These are phyloP conservation scores for Phytomonas serpens DNA, from an alignment of 208 protist species.

Conservation along the genomic window DNA sequence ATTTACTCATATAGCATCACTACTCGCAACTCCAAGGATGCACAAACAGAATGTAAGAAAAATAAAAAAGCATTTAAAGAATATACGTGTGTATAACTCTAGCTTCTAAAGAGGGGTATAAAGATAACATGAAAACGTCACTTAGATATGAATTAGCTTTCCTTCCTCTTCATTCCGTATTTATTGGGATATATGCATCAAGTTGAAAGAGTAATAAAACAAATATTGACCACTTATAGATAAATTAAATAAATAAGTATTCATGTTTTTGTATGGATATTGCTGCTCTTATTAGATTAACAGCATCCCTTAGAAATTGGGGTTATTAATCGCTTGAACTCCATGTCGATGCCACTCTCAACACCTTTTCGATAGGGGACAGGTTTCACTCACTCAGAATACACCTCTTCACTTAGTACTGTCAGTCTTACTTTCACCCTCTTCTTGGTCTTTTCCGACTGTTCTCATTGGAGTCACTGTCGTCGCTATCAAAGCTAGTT, in stretches of 20 bases:
- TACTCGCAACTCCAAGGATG: not conserved
- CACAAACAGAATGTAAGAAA: not conserved
- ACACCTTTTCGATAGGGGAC: not conserved
- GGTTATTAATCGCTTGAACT: not conserved
- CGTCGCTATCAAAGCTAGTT: constrained; percentile 8
- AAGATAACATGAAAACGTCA: not conserved
- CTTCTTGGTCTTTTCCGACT: not conserved
- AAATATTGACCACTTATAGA: not conserved
- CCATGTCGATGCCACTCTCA: not conserved
- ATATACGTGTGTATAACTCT: not conserved
- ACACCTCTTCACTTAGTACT: not conserved
- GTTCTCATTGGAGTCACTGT: not conserved
- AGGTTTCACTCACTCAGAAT: not conserved
- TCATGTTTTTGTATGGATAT: not conserved
- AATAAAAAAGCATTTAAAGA: not conserved
- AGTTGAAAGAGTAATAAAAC: not conserved
- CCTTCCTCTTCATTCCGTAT: not conserved
- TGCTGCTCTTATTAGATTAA: not conserved
- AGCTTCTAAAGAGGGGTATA: not conserved
- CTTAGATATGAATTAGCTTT: not conserved
- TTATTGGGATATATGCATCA: not conserved
- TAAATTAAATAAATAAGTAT: not conserved
- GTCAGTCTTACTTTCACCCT: not conserved
- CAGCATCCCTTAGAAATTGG: not conserved
- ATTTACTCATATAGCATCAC: not conserved